phyloP scores from a whole-genome alignment of 306 rosid species.

The Mucuna pruriens region DNA sequence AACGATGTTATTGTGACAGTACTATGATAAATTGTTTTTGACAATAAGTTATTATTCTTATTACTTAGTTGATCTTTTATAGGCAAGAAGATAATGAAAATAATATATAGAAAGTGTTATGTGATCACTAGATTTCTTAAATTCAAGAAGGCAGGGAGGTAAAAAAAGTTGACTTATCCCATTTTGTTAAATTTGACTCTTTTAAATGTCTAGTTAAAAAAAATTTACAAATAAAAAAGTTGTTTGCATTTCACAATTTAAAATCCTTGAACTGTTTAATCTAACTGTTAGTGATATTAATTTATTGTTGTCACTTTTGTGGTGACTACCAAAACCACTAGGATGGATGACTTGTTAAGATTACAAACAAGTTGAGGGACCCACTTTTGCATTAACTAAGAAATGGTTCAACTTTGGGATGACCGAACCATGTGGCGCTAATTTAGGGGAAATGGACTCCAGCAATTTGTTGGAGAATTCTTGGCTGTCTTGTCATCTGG shows the following conservation, averaged over 20 bases:
- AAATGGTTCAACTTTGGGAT: conserved; percentile 18
- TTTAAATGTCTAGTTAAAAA: neutral
- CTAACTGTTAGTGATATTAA: neutral
- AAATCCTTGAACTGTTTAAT: neutral
- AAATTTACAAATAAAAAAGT: neutral
- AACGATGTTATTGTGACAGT: neutral
- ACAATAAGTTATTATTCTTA: neutral
- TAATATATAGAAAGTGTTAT: neutral
- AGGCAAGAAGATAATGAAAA: neutral
- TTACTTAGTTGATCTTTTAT: neutral
- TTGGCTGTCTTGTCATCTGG: conserved; percentile 44
- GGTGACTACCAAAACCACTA: neutral
- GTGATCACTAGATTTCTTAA: neutral
- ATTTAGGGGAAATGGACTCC: conserved; percentile 46
- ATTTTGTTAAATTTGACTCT: no score
- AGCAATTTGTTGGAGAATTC: conserved; percentile 35
- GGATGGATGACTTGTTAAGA: neutral
- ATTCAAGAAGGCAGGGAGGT: neutral
- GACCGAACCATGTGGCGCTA: conserved; percentile 42
- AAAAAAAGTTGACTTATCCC: no score
- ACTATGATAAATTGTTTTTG: neutral
- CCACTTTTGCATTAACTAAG: neutral
- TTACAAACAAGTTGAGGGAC: neutral
- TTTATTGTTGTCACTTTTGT: neutral
- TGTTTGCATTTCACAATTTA: neutral